phyloP scores from a whole-genome alignment of 345 rosid species.

The Leavenworthia alabamica region DNA sequence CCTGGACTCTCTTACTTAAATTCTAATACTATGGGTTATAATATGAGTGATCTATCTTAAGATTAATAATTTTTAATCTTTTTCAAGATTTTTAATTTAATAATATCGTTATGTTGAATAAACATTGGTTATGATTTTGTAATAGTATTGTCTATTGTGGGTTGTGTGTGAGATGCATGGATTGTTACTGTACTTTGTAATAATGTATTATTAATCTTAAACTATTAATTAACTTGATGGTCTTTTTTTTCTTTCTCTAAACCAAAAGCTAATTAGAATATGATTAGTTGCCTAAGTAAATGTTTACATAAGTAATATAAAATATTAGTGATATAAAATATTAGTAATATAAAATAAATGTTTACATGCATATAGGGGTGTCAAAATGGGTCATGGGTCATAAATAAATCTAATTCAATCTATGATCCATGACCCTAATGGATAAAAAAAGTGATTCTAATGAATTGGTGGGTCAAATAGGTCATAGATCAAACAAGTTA shows the following conservation, averaged over 20 bases:
- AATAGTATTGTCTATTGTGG: background rate
- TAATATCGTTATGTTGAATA: background rate
- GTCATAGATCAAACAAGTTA: too few relatives aligned
- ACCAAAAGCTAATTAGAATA: background rate
- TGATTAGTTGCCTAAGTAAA: background rate
- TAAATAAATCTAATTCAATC: too few relatives aligned
- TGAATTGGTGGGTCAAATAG: too few relatives aligned
- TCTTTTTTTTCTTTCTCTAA: background rate
- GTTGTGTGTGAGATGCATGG: background rate
- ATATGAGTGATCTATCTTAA: background rate
- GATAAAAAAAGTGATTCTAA: too few relatives aligned
- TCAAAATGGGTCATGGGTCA: too few relatives aligned
- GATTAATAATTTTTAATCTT: background rate
- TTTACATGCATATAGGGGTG: too few relatives aligned
- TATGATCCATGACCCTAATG: too few relatives aligned
- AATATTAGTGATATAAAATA: too few relatives aligned
- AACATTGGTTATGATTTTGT: background rate
- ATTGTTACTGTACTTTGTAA: background rate
- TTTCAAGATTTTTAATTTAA: background rate
- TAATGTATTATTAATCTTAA: background rate
- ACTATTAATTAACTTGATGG: background rate
- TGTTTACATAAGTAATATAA: background rate
- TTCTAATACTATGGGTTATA: background rate
- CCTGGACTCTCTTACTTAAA: constrained; percentile 44
- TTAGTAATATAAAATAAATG: too few relatives aligned